Conservation (phyloP, 73 alveolate genomes). For the Tetrahymena borealis region DNA sequence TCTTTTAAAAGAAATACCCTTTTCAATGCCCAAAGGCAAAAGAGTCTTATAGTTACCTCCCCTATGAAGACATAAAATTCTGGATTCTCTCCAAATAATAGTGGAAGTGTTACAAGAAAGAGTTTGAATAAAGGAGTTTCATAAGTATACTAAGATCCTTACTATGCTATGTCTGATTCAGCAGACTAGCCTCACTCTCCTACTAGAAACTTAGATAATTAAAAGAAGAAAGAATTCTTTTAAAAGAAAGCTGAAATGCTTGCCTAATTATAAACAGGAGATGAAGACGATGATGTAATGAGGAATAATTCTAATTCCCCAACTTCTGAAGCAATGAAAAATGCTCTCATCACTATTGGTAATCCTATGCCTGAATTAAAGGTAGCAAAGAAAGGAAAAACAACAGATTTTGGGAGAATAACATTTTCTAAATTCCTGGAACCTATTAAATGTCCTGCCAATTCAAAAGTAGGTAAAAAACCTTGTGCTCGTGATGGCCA, state of each 20-base stretch:
- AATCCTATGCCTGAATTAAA: constrained; percentile 15
- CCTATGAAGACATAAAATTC: neutral
- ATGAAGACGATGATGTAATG: neutral
- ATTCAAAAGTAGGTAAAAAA: constrained; percentile 19
- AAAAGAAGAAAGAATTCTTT: neutral
- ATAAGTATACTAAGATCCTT: neutral
- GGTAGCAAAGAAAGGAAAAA: neutral
- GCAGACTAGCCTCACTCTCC: neutral
- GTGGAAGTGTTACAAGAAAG: neutral
- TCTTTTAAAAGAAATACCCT: neutral
- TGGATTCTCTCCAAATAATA: neutral
- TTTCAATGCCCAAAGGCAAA: neutral
- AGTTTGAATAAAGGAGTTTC: neutral
- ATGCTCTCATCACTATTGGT: constrained; percentile 9
- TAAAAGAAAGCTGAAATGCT: neutral
- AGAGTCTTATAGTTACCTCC: neutral
- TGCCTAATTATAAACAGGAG: neutral
- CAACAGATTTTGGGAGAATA: constrained; percentile 28
- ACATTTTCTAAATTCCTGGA: constrained; percentile 2
- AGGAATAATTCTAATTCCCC: neutral
- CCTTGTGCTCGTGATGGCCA: constrained; percentile 59
- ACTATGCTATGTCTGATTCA: neutral
- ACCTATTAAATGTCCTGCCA: neutral
- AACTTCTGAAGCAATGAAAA: constrained; percentile 22
- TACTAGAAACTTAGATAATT: neutral